These are phyloP conservation scores for Chenopodium album DNA, from an alignment of 148 eudicot species.

Conservation along the genomic window DNA sequence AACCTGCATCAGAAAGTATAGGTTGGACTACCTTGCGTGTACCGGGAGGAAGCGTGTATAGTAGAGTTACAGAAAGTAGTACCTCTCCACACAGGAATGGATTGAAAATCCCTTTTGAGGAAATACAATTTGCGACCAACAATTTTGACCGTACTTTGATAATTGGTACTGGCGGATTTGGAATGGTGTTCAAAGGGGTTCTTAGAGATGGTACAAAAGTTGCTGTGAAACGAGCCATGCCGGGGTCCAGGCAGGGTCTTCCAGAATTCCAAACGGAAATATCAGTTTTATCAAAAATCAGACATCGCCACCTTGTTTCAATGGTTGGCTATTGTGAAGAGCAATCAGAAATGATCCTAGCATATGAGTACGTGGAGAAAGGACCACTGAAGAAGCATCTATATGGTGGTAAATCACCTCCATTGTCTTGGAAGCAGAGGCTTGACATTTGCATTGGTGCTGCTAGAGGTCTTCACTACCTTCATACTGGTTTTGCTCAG, in stretches of 20 bases:
- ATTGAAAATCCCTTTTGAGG: slow-evolving; percentile 70
- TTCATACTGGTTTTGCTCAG: slow-evolving; percentile 89
- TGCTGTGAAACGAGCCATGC: slow-evolving; percentile 87
- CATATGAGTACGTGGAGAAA: slow-evolving; percentile 80
- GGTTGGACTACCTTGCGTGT: slow-evolving; percentile 79
- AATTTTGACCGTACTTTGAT: slow-evolving; percentile 68
- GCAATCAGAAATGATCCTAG: slow-evolving; percentile 94
- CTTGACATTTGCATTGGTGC: slow-evolving; percentile 95
- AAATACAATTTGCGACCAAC: slow-evolving; percentile 70
- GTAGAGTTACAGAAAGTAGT: slow-evolving; percentile 52
- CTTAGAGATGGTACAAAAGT: slow-evolving; percentile 61
- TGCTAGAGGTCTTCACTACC: slow-evolving; percentile 93
- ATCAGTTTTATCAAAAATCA: slow-evolving; percentile 70
- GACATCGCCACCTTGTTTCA: slow-evolving; percentile 88
- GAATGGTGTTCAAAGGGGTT: slow-evolving; percentile 82
- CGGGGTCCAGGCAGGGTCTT: slow-evolving; percentile 90
- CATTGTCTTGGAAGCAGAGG: slow-evolving; percentile 85
- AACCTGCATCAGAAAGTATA: slow-evolving; percentile 50
- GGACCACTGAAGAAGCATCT: slow-evolving; percentile 81
- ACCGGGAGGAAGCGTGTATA: slow-evolving; percentile 46
- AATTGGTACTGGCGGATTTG: slow-evolving; percentile 91
- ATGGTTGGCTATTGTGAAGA: slow-evolving; percentile 94
- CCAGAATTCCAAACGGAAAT: slow-evolving; percentile 95
- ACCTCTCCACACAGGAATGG: slow-evolving; percentile 58
- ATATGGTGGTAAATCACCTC: slow-evolving; percentile 52